Evolutionary conservation across 2,329 filamentous ascomycete species (phyloP).

Genomic region (Cercospora zeina): DNA sequence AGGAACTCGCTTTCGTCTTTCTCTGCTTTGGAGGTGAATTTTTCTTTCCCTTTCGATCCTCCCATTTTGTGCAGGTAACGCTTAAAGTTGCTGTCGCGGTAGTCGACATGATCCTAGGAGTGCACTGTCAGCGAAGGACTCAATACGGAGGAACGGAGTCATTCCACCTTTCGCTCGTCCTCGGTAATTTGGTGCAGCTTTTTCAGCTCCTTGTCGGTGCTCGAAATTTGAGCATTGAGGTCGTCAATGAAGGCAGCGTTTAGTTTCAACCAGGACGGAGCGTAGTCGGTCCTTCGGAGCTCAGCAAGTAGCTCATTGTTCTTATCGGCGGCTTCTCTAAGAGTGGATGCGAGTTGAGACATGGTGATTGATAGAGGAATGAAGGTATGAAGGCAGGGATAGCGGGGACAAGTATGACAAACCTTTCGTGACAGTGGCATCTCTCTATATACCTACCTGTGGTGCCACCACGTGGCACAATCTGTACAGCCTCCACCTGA

Average conservation of each 20-base stretch:
- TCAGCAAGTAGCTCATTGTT: constrained; percentile 48
- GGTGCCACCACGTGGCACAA: constrained; percentile 2
- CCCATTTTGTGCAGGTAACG: constrained; percentile 56
- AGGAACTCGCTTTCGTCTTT: constrained; percentile 60
- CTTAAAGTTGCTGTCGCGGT: constrained; percentile 55
- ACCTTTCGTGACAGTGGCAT: constrained; percentile 10
- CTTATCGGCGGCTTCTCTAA: constrained; percentile 28
- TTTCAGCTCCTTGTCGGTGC: constrained; percentile 44
- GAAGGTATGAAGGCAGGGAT: background rate
- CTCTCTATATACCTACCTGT: constrained; percentile 22
- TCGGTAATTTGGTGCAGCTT: constrained; percentile 46
- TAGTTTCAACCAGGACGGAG: constrained; percentile 49
- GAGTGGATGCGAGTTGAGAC: constrained; percentile 24
- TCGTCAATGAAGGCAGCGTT: constrained; percentile 51
- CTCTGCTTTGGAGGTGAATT: constrained; percentile 52
- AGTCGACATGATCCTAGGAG: constrained; percentile 52
- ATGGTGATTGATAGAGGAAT: constrained; percentile 8
- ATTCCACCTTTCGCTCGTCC: constrained; percentile 47
- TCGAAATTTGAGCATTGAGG: constrained; percentile 47
- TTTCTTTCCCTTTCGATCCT: constrained; percentile 49
- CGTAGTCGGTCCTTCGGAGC: constrained; percentile 54
- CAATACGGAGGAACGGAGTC: background rate
- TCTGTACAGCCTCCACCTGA: constrained; percentile 5
- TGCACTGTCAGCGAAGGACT: background rate
- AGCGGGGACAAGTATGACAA: constrained; percentile 6